Evolutionary conservation across 2,329 filamentous ascomycete genomes (phyloP).

Genomic region (Pezicula radicicola): DNA sequence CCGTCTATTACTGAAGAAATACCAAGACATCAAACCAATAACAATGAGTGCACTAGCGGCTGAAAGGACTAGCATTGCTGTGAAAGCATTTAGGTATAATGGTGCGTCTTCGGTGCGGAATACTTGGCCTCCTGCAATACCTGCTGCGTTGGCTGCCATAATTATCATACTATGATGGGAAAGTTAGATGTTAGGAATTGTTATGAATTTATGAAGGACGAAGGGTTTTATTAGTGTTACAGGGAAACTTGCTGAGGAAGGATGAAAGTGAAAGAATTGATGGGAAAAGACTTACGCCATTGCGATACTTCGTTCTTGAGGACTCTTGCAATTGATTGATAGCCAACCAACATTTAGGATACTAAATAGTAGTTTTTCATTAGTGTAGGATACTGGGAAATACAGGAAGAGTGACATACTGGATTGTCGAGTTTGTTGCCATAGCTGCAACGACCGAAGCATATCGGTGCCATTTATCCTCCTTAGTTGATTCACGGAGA

Average conservation of each 20-base stretch:
- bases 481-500: slow-evolving; percentile 24
- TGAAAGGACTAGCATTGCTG: not conserved
- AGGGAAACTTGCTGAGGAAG: too few species aligned
- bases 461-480: slow-evolving; percentile 19
- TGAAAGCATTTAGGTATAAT: slow-evolving; percentile 12
- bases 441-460: slow-evolving; percentile 29
- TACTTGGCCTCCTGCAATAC: slow-evolving; percentile 24
- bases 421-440: slow-evolving; percentile 4
- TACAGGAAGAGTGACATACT: not conserved
- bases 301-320: slow-evolving; percentile 25
- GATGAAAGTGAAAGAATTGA: not conserved
- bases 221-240: too few species aligned
- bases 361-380: not conserved
- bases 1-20: too few species aligned
- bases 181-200: too few species aligned
- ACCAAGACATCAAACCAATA: too few species aligned
- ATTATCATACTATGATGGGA: slow-evolving; percentile 20
- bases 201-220: too few species aligned
- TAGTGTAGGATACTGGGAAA: not conserved
- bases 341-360: slow-evolving; percentile 26
- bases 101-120: slow-evolving; percentile 27
- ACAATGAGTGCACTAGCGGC: too few species aligned
- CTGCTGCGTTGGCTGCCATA: slow-evolving; percentile 24
- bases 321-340: slow-evolving; percentile 24
- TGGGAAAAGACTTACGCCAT: slow-evolving; percentile 19